Percentiles rank a stretch among this genome's conserved stretches.
Conservation (phyloP, 2,329 filamentous ascomycete species). For the Fusarium aywerte region DNA sequence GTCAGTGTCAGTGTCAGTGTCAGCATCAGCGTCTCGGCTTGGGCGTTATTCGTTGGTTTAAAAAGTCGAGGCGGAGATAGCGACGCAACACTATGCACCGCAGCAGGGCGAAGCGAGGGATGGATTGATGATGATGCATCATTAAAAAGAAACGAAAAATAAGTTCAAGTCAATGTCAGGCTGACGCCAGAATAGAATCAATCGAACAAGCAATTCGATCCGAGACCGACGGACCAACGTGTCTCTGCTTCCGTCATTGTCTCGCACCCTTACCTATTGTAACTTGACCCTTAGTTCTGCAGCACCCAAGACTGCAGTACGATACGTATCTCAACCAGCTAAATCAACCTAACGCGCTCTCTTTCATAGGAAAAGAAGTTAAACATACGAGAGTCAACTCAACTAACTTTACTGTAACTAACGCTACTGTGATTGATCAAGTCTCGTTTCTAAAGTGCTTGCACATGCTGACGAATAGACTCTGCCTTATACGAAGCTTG, state of each 20-base stretch:
- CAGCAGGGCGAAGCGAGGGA: conserved; percentile 35
- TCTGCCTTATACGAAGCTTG: conserved; percentile 6
- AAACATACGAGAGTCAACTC: conserved; percentile 10
- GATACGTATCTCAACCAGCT: neutral
- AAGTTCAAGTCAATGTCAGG: neutral
- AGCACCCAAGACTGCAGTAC: conserved; percentile 18
- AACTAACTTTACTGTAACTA: too few relatives aligned
- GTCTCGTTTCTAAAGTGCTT: conserved; percentile 39
- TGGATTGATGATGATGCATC: conserved; percentile 40
- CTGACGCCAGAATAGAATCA: conserved; percentile 25
- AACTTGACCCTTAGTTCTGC: conserved; percentile 30
- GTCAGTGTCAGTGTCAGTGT: conserved; percentile 25
- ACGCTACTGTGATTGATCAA: conserved; percentile 16
- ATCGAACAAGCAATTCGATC: conserved; percentile 23
- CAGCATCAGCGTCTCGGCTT: conserved; percentile 25
- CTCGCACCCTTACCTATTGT: conserved; percentile 31
- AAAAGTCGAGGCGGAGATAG: conserved; percentile 30
- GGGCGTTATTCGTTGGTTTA: conserved; percentile 22
- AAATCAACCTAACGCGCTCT: conserved; percentile 27
- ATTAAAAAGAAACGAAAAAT: conserved; percentile 27
- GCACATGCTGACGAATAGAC: conserved; percentile 35
- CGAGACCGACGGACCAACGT: conserved; percentile 13
- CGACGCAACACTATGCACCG: conserved; percentile 31
- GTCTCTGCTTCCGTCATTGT: conserved; percentile 23
- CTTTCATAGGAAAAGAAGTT: conserved; percentile 11